Percentiles rank a stretch among this genome's conserved stretches.
Conservation (phyloP, 768 basidiomycete genomes). For the Leccinum variicolor region DNA sequence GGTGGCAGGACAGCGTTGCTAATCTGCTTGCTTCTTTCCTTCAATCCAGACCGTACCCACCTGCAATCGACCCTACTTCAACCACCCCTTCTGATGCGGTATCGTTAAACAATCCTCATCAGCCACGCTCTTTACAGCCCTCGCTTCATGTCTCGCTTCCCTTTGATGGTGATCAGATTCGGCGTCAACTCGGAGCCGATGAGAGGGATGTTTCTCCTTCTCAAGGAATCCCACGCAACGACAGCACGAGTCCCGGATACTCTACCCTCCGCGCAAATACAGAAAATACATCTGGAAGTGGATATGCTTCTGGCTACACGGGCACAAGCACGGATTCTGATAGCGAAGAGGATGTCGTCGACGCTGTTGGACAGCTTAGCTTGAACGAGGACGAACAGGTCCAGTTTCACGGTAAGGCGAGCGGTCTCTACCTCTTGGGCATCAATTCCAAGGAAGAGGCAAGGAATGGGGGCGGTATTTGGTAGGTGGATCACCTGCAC, state of each 20-base stretch:
- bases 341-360: constrained; percentile 48
- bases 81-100: constrained; percentile 3
- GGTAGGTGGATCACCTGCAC: constrained; percentile 40
- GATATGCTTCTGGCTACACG: constrained; percentile 24
- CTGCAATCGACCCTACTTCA: neutral
- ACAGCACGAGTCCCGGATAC: constrained; percentile 18
- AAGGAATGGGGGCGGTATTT: constrained; percentile 73
- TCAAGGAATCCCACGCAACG: constrained; percentile 4
- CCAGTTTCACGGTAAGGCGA: constrained; percentile 82
- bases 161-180: constrained; percentile 31
- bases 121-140: constrained; percentile 3
- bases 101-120: constrained; percentile 13
- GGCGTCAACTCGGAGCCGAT: constrained; percentile 42
- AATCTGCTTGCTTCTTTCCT: constrained; percentile 21
- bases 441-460: constrained; percentile 57
- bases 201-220: constrained; percentile 10
- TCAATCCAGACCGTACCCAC: constrained; percentile 6
- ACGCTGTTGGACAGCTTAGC: constrained; percentile 82
- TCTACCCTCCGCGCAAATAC: constrained; percentile 14
- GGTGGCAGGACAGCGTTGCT: constrained; percentile 75
- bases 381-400: constrained; percentile 86
- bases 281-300: constrained; percentile 13
- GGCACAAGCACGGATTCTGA: constrained; percentile 32
- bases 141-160: constrained; percentile 11
- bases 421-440: constrained; percentile 73